Evolutionary conservation across 176 grass and related monocot species (phyloP).

Genomic region (Pontederia paniculata): DNA sequence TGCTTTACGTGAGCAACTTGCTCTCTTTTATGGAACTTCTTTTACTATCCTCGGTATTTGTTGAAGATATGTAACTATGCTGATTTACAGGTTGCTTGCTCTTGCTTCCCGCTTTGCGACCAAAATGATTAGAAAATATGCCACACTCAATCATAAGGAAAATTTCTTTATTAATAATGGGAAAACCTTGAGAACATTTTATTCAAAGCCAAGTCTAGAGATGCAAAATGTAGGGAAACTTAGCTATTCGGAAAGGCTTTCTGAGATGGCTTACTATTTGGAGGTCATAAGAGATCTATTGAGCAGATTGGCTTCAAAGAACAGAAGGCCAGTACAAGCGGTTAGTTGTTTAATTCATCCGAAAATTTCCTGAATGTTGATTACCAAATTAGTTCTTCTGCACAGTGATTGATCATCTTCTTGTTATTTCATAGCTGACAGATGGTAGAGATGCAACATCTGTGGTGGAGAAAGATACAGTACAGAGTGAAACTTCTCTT

Average conservation of each 20-base stretch:
- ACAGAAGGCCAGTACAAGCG: slow-evolving; percentile 35
- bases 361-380: slow-evolving; percentile 2
- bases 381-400: neutral
- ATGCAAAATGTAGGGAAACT: slow-evolving; percentile 14
- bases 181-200: neutral
- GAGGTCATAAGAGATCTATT: slow-evolving; percentile 73
- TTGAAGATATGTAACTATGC: neutral
- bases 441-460: slow-evolving; percentile 48
- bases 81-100: slow-evolving; percentile 61
- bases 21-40: neutral
- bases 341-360: slow-evolving; percentile 27
- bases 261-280: slow-evolving; percentile 89
- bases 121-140: slow-evolving; percentile 75
- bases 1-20: neutral
- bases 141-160: slow-evolving; percentile 40
- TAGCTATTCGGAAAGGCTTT: slow-evolving; percentile 53
- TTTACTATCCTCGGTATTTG: neutral
- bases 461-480: slow-evolving; percentile 32
- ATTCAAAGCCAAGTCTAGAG: slow-evolving; percentile 8
- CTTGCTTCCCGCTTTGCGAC: slow-evolving; percentile 87
- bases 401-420: neutral
- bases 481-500: slow-evolving; percentile 34
- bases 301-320: slow-evolving; percentile 45
- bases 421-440: slow-evolving; percentile 37
- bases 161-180: slow-evolving; percentile 12